phyloP scores from a whole-genome alignment of 2,329 filamentous ascomycete species.

The Cadophora luteo-olivacea region DNA sequence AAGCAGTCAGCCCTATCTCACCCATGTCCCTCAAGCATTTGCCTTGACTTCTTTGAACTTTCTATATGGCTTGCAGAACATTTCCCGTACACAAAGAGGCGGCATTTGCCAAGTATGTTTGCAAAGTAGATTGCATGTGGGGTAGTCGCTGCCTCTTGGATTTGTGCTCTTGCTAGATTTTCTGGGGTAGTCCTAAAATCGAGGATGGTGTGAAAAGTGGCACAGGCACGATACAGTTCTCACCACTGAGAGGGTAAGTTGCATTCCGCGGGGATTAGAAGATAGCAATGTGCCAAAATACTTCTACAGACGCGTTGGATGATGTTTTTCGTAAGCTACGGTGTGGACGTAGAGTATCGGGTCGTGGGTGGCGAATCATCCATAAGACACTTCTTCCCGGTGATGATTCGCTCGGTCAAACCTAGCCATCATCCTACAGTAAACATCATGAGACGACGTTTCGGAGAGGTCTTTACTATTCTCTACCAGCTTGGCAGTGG shows the following conservation, averaged over 20 bases:
- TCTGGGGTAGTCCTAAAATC: not conserved
- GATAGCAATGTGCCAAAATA: not conserved
- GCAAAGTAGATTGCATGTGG: not conserved
- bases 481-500: not conserved
- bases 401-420: not conserved
- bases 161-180: not conserved
- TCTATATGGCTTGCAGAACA: not conserved
- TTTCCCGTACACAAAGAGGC: not conserved
- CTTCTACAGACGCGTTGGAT: not conserved
- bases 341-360: not conserved
- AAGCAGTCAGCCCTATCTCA: constrained; percentile 1
- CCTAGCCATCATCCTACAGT: not conserved
- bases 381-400: not conserved
- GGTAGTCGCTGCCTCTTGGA: not conserved
- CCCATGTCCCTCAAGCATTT: not conserved
- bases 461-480: not conserved
- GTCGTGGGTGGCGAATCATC: not conserved
- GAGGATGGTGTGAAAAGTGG: not conserved
- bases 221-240: not conserved
- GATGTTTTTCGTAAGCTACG: not conserved
- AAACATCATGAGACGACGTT: not conserved
- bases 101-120: not conserved
- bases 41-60: not conserved
- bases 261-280: too few species aligned
- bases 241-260: not conserved